Conservation (phyloP, 2,329 filamentous ascomycete species). For the Epichloe festucae region DNA sequence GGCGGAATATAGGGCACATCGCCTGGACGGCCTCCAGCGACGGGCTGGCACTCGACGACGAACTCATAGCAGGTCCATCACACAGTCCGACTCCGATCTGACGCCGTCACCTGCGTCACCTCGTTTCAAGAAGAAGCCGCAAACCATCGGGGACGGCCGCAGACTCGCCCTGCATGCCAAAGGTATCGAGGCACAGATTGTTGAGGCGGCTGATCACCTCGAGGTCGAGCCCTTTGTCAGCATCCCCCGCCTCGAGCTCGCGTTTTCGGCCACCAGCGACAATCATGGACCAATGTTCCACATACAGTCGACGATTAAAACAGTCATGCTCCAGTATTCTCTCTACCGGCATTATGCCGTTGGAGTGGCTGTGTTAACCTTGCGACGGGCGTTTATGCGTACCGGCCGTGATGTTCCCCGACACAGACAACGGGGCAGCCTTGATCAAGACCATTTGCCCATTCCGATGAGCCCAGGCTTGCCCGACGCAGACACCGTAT, state of each 20-base stretch:
- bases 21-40: slow-evolving; percentile 49
- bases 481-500: slow-evolving; percentile 19
- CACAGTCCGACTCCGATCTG: slow-evolving; percentile 55
- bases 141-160: slow-evolving; percentile 58
- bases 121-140: slow-evolving; percentile 37
- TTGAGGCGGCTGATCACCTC: slow-evolving; percentile 74
- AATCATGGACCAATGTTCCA: slow-evolving; percentile 79
- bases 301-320: slow-evolving; percentile 67
- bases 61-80: slow-evolving; percentile 58
- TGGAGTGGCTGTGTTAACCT: slow-evolving; percentile 64
- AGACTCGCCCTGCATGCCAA: slow-evolving; percentile 68
- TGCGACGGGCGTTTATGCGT: slow-evolving; percentile 55
- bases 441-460: slow-evolving; percentile 15
- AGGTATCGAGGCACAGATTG: slow-evolving; percentile 78
- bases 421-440: slow-evolving; percentile 19
- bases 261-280: slow-evolving; percentile 75
- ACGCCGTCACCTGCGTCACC: slow-evolving; percentile 23
- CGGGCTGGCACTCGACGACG: slow-evolving; percentile 48
- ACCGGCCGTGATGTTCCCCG: slow-evolving; percentile 30
- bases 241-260: slow-evolving; percentile 76
- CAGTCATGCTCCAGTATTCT: slow-evolving; percentile 76
- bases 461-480: slow-evolving; percentile 20
- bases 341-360: slow-evolving; percentile 87
- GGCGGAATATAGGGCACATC: slow-evolving; percentile 77
- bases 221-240: slow-evolving; percentile 78